phyloP scores from a whole-genome alignment of 2,329 filamentous ascomycete genomes.

The Sporothrix mexicana region DNA sequence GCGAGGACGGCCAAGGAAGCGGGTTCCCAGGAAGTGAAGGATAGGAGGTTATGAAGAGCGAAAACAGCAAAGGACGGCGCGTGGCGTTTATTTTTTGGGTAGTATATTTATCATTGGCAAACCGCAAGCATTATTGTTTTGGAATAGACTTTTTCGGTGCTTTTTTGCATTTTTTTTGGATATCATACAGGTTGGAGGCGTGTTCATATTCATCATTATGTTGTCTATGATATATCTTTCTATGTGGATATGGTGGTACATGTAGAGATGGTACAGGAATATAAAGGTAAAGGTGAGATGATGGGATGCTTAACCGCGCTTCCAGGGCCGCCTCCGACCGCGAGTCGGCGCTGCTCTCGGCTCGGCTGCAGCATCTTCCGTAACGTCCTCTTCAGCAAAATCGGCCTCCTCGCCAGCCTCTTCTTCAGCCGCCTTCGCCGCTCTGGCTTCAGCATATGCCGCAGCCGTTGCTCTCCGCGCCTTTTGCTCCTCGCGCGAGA shows the following conservation, averaged over 20 bases:
- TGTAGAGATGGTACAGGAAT: background rate
- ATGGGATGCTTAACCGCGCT: background rate
- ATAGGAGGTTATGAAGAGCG: too few relatives aligned
- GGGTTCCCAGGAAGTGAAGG: conserved; percentile 14
- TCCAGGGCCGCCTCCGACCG: conserved; percentile 33
- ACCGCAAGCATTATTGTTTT: background rate
- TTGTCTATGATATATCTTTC: background rate
- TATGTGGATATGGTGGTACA: conserved; percentile 25
- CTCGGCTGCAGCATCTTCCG: background rate
- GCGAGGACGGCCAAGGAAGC: conserved; percentile 33
- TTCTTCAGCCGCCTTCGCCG: background rate
- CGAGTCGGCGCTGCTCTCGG: background rate
- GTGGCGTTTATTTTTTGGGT: background rate
- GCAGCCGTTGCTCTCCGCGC: background rate
- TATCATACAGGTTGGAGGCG: background rate
- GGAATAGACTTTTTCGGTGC: background rate
- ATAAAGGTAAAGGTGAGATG: background rate
- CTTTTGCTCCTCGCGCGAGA: conserved; percentile 1
- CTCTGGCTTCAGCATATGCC: too few relatives aligned
- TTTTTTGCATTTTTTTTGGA: too few relatives aligned
- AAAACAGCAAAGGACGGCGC: background rate
- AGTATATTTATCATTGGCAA: background rate
- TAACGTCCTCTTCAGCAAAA: background rate
- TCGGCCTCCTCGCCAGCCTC: background rate
- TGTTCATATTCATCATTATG: conserved; percentile 1